Evolutionary conservation across 164 flowering plant species (phyloP), one percentile per base, ranked within the genome.

Genomic region (Stephania yunnanensis): DNA sequence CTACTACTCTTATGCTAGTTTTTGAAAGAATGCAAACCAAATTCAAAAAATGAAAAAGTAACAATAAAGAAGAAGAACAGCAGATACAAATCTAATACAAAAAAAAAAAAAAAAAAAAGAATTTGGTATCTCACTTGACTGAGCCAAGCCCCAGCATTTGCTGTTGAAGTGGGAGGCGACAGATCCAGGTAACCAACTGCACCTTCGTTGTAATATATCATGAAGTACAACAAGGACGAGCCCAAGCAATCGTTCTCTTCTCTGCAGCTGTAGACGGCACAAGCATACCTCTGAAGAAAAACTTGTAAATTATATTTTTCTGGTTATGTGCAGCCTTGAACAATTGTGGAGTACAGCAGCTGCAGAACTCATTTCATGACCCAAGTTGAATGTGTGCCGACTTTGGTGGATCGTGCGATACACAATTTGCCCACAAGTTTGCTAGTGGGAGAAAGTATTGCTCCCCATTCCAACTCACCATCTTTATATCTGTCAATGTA

Each of bases 371-470:
- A 50, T 44, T 65, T 75, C 73, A 71, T 79, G 42, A 69, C 58
- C 70, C 12, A 58, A 71, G 42, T 46, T 30, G 71, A 15, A 79
- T 61, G 15, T 63, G 66, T 46, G 92, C 86, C 77, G 90, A 77
- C 42, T 77, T 74, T 52, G 99, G 97, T 73, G 92, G 92, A 77
- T 87, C 82, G 36, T n/a, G 48, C 70, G 94, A 88, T 25, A 95
- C 75, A 53, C 82, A 80, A 84, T 95, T 95, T 20, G 87, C 92
- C 98, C 98, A 95, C 82, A 93, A 78, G 82, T 95, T 95, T 15
- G 92, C 98, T 8, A 91, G 80, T 3, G 74, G 80, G 19, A 92
- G 78, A 74, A 91, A 90, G 84, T 82, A 92, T 8, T 81, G 83
- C 76, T 86, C 80, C 67, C 87, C 93, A 55, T 90, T 80, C 99